Evolutionary conservation across 129 eudicot genomes (phyloP), one percentile per base, ranked within the genome.

Genomic region (Lactuca saligna): DNA sequence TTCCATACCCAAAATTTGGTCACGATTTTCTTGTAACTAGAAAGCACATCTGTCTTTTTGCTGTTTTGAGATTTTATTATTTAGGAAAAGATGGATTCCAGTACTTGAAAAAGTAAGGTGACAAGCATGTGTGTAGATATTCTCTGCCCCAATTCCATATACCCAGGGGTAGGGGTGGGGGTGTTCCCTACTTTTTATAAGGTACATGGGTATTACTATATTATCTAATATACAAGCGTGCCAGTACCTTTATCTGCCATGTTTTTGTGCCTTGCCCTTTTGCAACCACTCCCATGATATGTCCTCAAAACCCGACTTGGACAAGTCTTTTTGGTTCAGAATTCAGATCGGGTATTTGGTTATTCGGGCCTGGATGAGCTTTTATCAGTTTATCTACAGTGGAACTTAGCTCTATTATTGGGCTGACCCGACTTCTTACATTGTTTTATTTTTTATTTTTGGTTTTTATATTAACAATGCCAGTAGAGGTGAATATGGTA

Each of bases 71-170:
- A 58, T 44, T 25, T 56, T 70, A 54, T 70, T 29, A 70, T 58
- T 15, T 46, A 17, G 8, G 3, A 57, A 57, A 70, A 70, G 75
- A 58, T 49, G 16, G 55, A 69, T 25, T 69, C 56, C 9, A 57
- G 51, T 57, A 58, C 33, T 70, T 57, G 48, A 32, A 70, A 42
- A 70, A 46, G 51, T 49, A 42, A 70, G 57, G 37, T 49, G 58
- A 67, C 12, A 61, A 7, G 41, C 69, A 71, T 71, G 76, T 71
- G 68, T 63, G 50, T 51, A 54, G 38, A 68, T 71, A 71, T 48
- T 60, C 68, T 71, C 53, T 71, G 61, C 49, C 32, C 15, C 61
- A 48, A 49, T 71, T 60, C 60, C 65, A 71, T 50, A 60, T 33
- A 12, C 53, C 15, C 17, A 12, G 51, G 35, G 70, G 16, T 53